A percentile compares a stretch with the other conserved stretches of the same genome.
These are phyloP conservation scores for Penicillium bialowiezense DNA, from an alignment of 495 filamentous ascomycete genomes.

Conservation along the genomic window DNA sequence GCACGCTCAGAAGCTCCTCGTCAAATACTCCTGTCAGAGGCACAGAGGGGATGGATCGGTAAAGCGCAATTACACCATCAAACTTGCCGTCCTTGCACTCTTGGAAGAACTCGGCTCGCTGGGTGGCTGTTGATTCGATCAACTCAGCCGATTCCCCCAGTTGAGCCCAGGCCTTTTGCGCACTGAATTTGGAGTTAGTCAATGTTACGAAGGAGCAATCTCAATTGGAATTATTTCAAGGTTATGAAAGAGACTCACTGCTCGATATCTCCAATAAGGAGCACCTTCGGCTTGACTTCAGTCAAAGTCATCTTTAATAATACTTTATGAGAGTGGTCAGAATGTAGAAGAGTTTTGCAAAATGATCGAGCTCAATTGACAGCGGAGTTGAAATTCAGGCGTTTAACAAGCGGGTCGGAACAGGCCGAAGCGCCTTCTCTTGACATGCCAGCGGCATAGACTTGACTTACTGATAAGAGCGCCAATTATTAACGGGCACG, in stretches of 20 bases:
- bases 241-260: conserved; percentile 42
- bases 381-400: too few relatives aligned
- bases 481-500: not conserved
- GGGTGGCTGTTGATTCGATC: conserved; percentile 46
- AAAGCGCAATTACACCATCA: conserved; percentile 63
- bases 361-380: too few relatives aligned
- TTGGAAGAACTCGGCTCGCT: conserved; percentile 65
- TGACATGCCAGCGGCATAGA: conserved; percentile 1
- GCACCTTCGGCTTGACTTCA: conserved; percentile 46
- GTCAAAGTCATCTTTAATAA: conserved; percentile 15
- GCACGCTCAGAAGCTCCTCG: conserved; percentile 58
- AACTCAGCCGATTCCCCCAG: conserved; percentile 51
- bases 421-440: conserved; percentile 6
- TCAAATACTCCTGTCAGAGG: conserved; percentile 67
- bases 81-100: conserved; percentile 70
- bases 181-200: conserved; percentile 8
- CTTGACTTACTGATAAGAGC: conserved; percentile 1
- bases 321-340: not conserved
- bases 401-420: not conserved
- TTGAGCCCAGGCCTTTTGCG: conserved; percentile 40
- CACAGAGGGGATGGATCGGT: conserved; percentile 73
- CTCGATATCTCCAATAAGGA: conserved; percentile 48
- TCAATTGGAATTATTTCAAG: too few relatives aligned
- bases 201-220: not conserved
- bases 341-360: not conserved